These are phyloP conservation scores for Silene latifolia DNA, from an alignment of 148 eudicot species.

Conservation along the genomic window DNA sequence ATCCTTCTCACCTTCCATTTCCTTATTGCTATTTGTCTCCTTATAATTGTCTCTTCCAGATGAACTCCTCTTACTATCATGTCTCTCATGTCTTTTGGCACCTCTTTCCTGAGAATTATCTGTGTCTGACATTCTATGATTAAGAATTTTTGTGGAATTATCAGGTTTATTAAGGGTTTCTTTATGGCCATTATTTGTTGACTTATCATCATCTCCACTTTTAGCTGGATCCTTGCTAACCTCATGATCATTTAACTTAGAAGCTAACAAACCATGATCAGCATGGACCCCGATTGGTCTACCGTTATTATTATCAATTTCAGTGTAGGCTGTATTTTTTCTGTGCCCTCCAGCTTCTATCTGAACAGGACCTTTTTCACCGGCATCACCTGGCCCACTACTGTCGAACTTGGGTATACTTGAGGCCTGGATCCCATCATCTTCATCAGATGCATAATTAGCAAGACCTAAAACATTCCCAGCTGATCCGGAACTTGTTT, in stretches of 20 bases:
- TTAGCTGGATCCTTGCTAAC: slow-evolving; percentile 24
- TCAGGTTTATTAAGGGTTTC: slow-evolving; percentile 34
- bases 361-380: slow-evolving; percentile 42
- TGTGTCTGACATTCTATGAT: slow-evolving; percentile 28
- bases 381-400: slow-evolving; percentile 16
- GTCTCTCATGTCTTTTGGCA: slow-evolving; percentile 41
- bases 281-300: slow-evolving; percentile 24
- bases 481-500: slow-evolving; percentile 54
- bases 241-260: slow-evolving; percentile 24
- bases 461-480: slow-evolving; percentile 84
- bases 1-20: slow-evolving; percentile 39
- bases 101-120: slow-evolving; percentile 45
- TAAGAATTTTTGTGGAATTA: slow-evolving; percentile 25
- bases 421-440: slow-evolving; percentile 47
- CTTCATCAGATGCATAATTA: slow-evolving; percentile 84
- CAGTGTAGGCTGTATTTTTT: slow-evolving; percentile 21
- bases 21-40: slow-evolving; percentile 39
- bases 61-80: slow-evolving; percentile 48
- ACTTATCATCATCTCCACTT: slow-evolving; percentile 31
- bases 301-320: slow-evolving; percentile 25
- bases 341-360: slow-evolving; percentile 27
- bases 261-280: slow-evolving; percentile 17
- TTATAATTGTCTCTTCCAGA: slow-evolving; percentile 36
- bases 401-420: slow-evolving; percentile 24
- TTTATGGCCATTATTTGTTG: slow-evolving; percentile 29